Base-by-base conservation (phyloP, 768 basidiomycete genomes). In the Tephrocybe rancida region DNA sequence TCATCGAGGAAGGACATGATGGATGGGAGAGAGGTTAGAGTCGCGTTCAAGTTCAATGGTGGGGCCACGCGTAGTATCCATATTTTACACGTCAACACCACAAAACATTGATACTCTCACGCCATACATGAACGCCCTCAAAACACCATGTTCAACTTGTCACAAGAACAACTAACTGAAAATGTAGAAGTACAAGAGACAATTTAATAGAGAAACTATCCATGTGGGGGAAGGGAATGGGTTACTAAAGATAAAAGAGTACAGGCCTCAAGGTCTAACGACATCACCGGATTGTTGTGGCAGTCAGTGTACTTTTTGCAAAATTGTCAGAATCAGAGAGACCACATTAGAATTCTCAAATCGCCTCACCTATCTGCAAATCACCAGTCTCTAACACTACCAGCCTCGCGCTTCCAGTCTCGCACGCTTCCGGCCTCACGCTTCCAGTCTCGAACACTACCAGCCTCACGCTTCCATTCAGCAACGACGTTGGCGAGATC, bases 1-100 rank as follows among this genome's bases (percentile, higher is more conserved):
- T 86, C 84, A 57, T 86, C 84, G 64, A 78, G 74, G 35, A 70
- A 55, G 27, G 77, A 73, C 75, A 79, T 78, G 62, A 54, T 59
- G 53, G 50, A n/a, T n/a, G n/a, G n/a, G n/a, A n/a, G n/a, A n/a
- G n/a, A n/a, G n/a, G n/a, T n/a, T n/a, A n/a, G n/a, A n/a, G n/a
- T n/a, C n/a, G n/a, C n/a, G n/a, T n/a, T n/a, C n/a, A n/a, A n/a
- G n/a, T n/a, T n/a, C n/a, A n/a, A n/a, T 51, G 50, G 61, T 35
- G 11, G 10, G 19, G 26, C 18, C 46, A 22, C 24, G 39, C 13
- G 21, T 32, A 16, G 21, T 25, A 13, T 4, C n/a, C n/a, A 19
- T 45, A 44, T 44, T 46, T 47, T 42, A 54, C 49, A 37, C 54
- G 56, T 44, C 60, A 55, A 61, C 19, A 56, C 5, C 13, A 10